A percentile compares a stretch with the other conserved stretches of the same genome.
Evolutionary conservation across 2,329 filamentous ascomycete species (phyloP).

Genomic region (Tolypocladium cylindrosporum): DNA sequence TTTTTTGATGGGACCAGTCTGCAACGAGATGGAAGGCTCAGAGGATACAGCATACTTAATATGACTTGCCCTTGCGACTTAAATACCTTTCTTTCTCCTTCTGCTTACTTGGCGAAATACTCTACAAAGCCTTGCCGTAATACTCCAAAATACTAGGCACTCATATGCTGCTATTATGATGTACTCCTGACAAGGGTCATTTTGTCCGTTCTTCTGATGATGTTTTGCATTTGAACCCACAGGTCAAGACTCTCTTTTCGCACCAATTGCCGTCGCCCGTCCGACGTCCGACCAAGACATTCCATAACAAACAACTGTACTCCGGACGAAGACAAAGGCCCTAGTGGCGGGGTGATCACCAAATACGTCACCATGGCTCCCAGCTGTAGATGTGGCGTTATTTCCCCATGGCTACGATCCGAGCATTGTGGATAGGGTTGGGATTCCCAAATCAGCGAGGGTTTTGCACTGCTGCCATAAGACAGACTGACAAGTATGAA

Average conservation of each 20-base stretch:
- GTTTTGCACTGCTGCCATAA: too few species aligned
- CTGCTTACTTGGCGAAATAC: too few species aligned
- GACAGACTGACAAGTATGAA: not conserved
- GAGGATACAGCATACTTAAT: too few species aligned
- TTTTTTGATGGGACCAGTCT: too few species aligned
- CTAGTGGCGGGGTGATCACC: not conserved
- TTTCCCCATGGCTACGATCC: not conserved
- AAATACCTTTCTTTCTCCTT: too few species aligned
- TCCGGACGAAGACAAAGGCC: too few species aligned
- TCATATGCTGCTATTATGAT: not conserved
- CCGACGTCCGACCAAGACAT: not conserved
- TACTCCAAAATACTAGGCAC: not conserved
- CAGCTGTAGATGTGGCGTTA: not conserved
- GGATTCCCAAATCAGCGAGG: too few species aligned
- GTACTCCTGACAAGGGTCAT: not conserved
- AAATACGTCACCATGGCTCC: not conserved
- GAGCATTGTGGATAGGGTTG: too few species aligned
- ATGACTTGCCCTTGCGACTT: too few species aligned
- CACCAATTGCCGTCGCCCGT: not conserved
- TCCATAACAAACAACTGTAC: not conserved
- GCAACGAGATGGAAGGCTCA: too few species aligned
- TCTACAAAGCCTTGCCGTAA: too few species aligned
- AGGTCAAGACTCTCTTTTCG: not conserved
- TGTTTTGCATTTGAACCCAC: not conserved
- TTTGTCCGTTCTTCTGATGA: not conserved